Conservation (phyloP, 1,284 basidiomycete species). For the Megacollybia platyphylla region DNA sequence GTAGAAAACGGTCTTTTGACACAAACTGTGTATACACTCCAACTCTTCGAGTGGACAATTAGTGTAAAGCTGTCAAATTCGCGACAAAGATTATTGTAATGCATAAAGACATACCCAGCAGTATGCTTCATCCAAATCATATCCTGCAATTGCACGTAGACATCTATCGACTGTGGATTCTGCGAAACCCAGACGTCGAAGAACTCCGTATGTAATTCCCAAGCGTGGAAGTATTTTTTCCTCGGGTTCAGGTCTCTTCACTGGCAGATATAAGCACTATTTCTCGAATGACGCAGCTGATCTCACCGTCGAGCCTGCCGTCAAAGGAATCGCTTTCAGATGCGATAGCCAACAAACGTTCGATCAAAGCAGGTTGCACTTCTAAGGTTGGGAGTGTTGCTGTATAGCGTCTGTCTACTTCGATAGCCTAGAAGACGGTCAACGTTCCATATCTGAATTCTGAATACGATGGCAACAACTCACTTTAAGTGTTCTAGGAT, state of each 20-base stretch:
- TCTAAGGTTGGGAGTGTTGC: conserved; percentile 55
- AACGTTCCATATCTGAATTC: not conserved
- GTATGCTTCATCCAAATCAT: conserved; percentile 84
- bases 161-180: conserved; percentile 63
- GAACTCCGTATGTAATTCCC: conserved; percentile 70
- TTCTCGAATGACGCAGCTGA: not conserved
- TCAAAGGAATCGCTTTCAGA: conserved; percentile 22
- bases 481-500: conserved; percentile 31
- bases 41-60: conserved; percentile 61
- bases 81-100: conserved; percentile 6
- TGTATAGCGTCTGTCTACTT: conserved; percentile 73
- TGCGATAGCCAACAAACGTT: conserved; percentile 45
- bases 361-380: conserved; percentile 45
- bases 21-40: conserved; percentile 13
- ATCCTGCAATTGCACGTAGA: conserved; percentile 43
- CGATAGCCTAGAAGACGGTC: conserved; percentile 46
- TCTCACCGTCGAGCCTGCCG: conserved; percentile 15
- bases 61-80: conserved; percentile 44
- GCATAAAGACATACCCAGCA: conserved; percentile 65
- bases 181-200: conserved; percentile 77
- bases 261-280: too few relatives aligned
- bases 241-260: conserved; percentile 28
- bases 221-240: conserved; percentile 68
- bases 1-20: not conserved
- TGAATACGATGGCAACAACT: not conserved